Evolutionary conservation across 2,329 filamentous ascomycete species (phyloP).

Genomic region (Ophiostoma perfectum): DNA sequence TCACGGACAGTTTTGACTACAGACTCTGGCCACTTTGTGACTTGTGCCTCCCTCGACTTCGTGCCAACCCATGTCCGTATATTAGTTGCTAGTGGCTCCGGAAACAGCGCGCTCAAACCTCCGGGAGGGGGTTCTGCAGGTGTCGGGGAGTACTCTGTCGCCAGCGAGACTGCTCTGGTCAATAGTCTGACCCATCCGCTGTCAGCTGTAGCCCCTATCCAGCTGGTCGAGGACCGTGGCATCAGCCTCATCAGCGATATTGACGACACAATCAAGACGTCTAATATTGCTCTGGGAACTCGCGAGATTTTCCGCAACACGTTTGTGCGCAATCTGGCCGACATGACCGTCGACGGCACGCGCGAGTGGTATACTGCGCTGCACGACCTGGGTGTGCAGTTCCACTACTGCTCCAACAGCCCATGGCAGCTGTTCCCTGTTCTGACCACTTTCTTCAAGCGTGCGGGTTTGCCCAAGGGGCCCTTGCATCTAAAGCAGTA

Average conservation of each 20-base stretch:
- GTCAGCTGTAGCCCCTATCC: constrained; percentile 72
- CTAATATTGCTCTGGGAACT: constrained; percentile 79
- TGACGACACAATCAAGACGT: constrained; percentile 95
- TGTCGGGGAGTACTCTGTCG: background rate
- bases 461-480: constrained; percentile 74
- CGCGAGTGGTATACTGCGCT: constrained; percentile 81
- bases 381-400: constrained; percentile 71
- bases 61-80: constrained; percentile 85
- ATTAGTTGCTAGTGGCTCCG: constrained; percentile 54
- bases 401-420: constrained; percentile 99
- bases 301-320: constrained; percentile 95
- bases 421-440: constrained; percentile 97
- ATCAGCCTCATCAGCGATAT: constrained; percentile 96
- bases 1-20: constrained; percentile 82
- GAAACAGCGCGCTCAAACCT: constrained; percentile 1
- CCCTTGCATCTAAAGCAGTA: constrained; percentile 97
- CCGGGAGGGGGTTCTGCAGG: background rate
- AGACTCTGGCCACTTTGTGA: constrained; percentile 79
- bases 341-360: constrained; percentile 80
- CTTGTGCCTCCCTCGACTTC: constrained; percentile 79
- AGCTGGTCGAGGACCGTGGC: constrained; percentile 69
- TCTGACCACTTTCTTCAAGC: constrained; percentile 74
- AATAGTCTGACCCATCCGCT: constrained; percentile 54
- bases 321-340: constrained; percentile 78
- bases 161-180: constrained; percentile 18